Evolutionary conservation across 2,329 filamentous ascomycete genomes (phyloP).

Genomic region (Diaporthe longicolla): DNA sequence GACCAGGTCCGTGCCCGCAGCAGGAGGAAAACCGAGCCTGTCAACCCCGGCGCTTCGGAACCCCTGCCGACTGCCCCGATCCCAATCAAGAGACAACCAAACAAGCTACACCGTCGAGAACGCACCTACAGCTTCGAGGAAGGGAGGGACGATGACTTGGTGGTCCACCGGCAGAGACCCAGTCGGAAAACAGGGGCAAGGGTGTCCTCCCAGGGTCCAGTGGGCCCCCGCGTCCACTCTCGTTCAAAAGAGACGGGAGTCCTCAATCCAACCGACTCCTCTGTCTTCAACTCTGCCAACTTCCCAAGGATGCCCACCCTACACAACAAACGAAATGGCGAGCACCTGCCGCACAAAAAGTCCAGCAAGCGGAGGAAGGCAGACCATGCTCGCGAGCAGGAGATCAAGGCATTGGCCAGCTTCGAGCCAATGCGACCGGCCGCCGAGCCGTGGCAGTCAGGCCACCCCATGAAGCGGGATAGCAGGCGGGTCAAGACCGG

Average conservation of each 20-base stretch:
- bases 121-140: conserved; percentile 75
- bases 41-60: conserved; percentile 37
- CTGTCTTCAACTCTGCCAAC: conserved; percentile 45
- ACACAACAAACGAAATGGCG: conserved; percentile 72
- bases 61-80: conserved; percentile 44
- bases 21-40: conserved; percentile 54
- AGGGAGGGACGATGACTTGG: conserved; percentile 68
- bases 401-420: conserved; percentile 87
- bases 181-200: conserved; percentile 48
- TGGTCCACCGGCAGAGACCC: conserved; percentile 52
- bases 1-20: conserved; percentile 49
- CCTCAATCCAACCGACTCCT: conserved; percentile 31
- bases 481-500: conserved; percentile 75
- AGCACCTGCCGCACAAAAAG: conserved; percentile 74
- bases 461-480: conserved; percentile 73
- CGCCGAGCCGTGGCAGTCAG: conserved; percentile 70
- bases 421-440: conserved; percentile 75
- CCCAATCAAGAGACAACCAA: conserved; percentile 60
- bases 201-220: conserved; percentile 39
- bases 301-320: conserved; percentile 65
- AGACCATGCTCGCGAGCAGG: conserved; percentile 84
- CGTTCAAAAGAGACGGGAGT: conserved; percentile 37
- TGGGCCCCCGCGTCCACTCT: conserved; percentile 43
- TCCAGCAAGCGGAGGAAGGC: conserved; percentile 83
- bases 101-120: conserved; percentile 63